phyloP scores from a whole-genome alignment of 108 stramenopile species.

The Parietichytrium sp. region DNA sequence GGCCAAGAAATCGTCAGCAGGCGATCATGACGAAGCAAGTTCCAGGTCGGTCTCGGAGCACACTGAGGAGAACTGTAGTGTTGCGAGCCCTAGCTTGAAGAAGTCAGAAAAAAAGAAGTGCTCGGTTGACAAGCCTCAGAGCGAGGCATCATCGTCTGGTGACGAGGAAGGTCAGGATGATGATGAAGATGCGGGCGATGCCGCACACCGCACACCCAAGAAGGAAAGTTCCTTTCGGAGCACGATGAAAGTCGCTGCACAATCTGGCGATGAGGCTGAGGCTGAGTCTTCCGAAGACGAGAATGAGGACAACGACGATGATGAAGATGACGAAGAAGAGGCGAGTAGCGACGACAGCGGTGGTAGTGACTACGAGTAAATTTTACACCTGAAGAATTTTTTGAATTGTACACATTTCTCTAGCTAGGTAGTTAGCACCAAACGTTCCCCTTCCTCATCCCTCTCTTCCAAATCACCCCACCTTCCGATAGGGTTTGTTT shows the following conservation, averaged over 20 bases:
- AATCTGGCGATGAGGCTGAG: neutral
- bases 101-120: neutral
- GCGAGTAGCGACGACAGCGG: neutral
- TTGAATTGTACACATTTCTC: no score
- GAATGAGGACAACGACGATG: neutral
- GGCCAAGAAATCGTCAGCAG: neutral
- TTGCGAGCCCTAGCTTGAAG: neutral
- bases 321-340: neutral
- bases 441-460: no score
- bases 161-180: neutral
- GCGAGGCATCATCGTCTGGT: neutral
- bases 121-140: neutral
- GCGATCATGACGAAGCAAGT: neutral
- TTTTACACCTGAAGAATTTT: neutral
- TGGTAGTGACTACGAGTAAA: neutral
- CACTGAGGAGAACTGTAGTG: neutral
- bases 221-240: neutral
- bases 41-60: neutral
- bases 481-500: no score
- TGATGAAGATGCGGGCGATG: neutral
- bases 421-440: no score
- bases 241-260: neutral
- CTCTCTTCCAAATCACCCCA: no score
- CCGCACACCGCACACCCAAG: neutral
- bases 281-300: neutral